Conservation (phyloP, 2,329 filamentous ascomycete species). For the Talaromyces sp. region DNA sequence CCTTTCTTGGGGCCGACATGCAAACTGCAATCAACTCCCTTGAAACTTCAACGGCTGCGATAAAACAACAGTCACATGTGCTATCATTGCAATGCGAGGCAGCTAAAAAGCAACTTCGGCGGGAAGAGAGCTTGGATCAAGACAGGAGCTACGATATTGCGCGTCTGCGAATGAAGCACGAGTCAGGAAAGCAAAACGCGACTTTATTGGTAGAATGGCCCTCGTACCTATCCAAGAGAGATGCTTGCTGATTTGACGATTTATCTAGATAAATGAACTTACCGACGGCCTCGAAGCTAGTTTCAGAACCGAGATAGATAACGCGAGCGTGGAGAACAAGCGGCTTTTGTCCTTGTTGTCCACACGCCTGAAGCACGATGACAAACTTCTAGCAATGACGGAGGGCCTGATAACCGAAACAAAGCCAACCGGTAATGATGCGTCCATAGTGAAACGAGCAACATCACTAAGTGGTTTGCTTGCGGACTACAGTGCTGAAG, state of each 20-base stretch:
- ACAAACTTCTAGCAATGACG: constrained; percentile 34
- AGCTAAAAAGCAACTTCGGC: constrained; percentile 29
- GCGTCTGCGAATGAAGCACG: constrained; percentile 39
- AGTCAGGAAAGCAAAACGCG: constrained; percentile 37
- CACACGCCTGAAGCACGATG: constrained; percentile 40
- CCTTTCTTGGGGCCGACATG: constrained; percentile 45
- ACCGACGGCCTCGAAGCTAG: constrained; percentile 34
- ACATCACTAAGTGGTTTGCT: constrained; percentile 33
- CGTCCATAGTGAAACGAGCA: constrained; percentile 30
- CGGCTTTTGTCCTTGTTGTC: constrained; percentile 37
- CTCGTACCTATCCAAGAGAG: neutral
- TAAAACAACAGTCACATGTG: constrained; percentile 37
- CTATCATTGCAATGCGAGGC: constrained; percentile 36
- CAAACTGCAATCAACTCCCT: constrained; percentile 38
- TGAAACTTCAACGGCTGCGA: constrained; percentile 39
- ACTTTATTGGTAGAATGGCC: constrained; percentile 34
- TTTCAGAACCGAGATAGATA: constrained; percentile 36
- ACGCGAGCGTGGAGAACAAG: constrained; percentile 34
- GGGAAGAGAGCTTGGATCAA: constrained; percentile 24
- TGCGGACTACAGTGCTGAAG: constrained; percentile 38
- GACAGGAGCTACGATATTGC: constrained; percentile 31
- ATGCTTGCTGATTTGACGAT: constrained; percentile 13
- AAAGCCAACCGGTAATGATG: constrained; percentile 33
- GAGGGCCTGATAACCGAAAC: constrained; percentile 34
- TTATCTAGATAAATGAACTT: constrained; percentile 39